phyloP scores from a whole-genome alignment of 257 asterid genomes.

The Fraxinus cuspidata region DNA sequence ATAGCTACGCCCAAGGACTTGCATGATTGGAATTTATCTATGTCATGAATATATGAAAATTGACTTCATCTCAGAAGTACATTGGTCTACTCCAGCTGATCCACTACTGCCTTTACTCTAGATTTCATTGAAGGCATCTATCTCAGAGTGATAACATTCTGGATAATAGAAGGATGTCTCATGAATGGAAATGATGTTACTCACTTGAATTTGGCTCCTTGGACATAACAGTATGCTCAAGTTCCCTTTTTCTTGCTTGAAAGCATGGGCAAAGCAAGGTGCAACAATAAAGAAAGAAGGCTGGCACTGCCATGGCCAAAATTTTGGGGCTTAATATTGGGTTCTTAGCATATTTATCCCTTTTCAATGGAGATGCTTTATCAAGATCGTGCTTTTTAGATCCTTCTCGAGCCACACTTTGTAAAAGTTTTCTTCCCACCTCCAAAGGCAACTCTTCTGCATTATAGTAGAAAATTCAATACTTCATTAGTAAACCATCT shows the following conservation, averaged over 20 bases:
- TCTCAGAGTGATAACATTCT: background rate
- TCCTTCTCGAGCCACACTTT: slow-evolving; percentile 46
- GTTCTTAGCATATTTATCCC: slow-evolving; percentile 35
- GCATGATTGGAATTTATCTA: background rate
- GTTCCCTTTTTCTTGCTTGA: slow-evolving; percentile 66
- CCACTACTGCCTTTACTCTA: background rate
- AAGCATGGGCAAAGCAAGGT: slow-evolving; percentile 79
- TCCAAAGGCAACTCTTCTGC: slow-evolving; percentile 50
- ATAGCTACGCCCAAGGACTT: background rate
- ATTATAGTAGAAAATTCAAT: slow-evolving; percentile 23
- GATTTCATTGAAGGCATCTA: no score
- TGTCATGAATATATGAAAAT: background rate
- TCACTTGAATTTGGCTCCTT: slow-evolving; percentile 79
- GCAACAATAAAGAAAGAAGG: slow-evolving; percentile 66
- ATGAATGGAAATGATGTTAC: slow-evolving; percentile 24
- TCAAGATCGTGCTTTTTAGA: slow-evolving; percentile 30
- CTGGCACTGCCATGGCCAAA: slow-evolving; percentile 68
- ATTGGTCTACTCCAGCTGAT: background rate
- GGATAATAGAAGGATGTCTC: slow-evolving; percentile 11
- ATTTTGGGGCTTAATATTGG: slow-evolving; percentile 42
- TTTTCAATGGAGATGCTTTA: slow-evolving; percentile 29
- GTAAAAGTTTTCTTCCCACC: slow-evolving; percentile 51
- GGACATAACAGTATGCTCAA: slow-evolving; percentile 53
- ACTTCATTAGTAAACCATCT: slow-evolving; percentile 2
- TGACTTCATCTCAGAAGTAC: slow-evolving; percentile 13